phyloP scores from a whole-genome alignment of 2,329 filamentous ascomycete species.

The Arthrobotrys sinensis region DNA sequence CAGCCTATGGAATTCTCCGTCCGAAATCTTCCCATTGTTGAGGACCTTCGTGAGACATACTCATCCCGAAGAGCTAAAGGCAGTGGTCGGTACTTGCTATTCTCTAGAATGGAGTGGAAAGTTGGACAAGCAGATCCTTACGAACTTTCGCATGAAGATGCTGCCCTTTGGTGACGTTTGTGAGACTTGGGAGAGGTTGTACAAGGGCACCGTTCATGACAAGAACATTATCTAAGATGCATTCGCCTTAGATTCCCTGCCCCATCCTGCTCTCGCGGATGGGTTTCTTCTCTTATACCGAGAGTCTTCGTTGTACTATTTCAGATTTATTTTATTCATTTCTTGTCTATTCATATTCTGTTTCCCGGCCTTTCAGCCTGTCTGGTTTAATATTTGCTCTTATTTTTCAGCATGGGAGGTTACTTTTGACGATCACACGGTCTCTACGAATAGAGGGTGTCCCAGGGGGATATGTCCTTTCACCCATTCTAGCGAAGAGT shows the following conservation, averaged over 20 bases:
- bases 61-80: slow-evolving; percentile 46
- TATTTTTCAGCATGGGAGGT: slow-evolving; percentile 28
- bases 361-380: slow-evolving; percentile 17
- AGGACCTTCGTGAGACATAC: slow-evolving; percentile 53
- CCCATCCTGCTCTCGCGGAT: background rate
- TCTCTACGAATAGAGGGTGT: slow-evolving; percentile 46
- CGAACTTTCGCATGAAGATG: slow-evolving; percentile 50
- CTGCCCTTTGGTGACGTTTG: slow-evolving; percentile 49
- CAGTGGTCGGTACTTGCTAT: slow-evolving; percentile 38
- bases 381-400: slow-evolving; percentile 12
- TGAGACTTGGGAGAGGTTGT: slow-evolving; percentile 55
- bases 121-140: slow-evolving; percentile 34
- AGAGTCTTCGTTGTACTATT: slow-evolving; percentile 5
- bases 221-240: slow-evolving; percentile 48
- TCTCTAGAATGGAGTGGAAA: slow-evolving; percentile 33
- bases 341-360: slow-evolving; percentile 1
- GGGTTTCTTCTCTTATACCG: background rate
- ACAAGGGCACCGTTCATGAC: slow-evolving; percentile 52
- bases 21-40: slow-evolving; percentile 52
- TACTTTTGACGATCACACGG: slow-evolving; percentile 30
- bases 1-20: slow-evolving; percentile 45
- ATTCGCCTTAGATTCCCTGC: background rate
- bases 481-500: background rate
- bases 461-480: slow-evolving; percentile 13
- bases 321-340: background rate